Conservation (phyloP, 2,329 filamentous ascomycete genomes). For the Teratosphaeria epicoccoides region DNA sequence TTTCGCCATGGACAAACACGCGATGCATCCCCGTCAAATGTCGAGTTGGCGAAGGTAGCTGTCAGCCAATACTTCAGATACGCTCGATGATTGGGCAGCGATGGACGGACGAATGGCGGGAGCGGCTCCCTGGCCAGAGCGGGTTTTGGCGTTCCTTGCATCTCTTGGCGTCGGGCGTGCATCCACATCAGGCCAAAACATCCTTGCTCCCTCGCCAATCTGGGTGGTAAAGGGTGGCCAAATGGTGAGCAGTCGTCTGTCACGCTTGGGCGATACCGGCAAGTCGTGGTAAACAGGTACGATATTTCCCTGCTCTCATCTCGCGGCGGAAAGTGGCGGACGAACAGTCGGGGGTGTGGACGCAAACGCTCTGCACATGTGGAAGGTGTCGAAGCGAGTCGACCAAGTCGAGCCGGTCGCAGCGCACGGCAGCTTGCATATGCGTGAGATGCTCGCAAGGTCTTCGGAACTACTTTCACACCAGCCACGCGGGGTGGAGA, state of each 20-base stretch:
- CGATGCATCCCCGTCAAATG: no score
- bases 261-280: neutral
- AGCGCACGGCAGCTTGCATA: slow-evolving; percentile 2
- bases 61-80: no score
- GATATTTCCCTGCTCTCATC: neutral
- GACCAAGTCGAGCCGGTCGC: neutral
- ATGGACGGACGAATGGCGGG: neutral
- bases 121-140: neutral
- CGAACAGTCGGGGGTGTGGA: neutral
- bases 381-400: neutral
- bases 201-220: neutral
- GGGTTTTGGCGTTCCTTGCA: neutral
- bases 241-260: no score
- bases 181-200: neutral
- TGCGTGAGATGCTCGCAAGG: neutral
- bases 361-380: neutral
- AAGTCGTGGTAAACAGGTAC: neutral
- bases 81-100: neutral
- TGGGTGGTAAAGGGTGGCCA: neutral
- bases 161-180: neutral
- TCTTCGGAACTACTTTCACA: neutral
- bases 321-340: neutral
- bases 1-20: no score
- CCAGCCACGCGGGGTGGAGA: neutral
- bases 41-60: no score